A percentile compares a stretch with the other conserved stretches of the same genome.
These are phyloP conservation scores for Backusella liffmaniae DNA, from an alignment of 192 early-diverging fungal species.

Conservation along the genomic window DNA sequence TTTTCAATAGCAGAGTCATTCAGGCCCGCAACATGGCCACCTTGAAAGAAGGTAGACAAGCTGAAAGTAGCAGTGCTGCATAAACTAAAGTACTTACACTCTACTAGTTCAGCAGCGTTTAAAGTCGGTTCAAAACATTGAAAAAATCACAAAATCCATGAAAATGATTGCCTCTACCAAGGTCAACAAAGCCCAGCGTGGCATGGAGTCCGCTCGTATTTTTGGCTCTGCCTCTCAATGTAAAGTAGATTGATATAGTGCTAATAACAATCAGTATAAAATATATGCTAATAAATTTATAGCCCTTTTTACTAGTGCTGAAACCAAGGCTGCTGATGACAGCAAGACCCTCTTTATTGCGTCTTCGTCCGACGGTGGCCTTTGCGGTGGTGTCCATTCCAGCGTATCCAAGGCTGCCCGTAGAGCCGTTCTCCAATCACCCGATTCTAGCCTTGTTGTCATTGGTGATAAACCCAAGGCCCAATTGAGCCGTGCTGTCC, in stretches of 20 bases:
- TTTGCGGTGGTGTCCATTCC: constrained; percentile 98
- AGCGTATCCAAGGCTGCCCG: constrained; percentile 86
- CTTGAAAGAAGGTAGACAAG: constrained; percentile 76
- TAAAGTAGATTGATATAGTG: constrained; percentile 29
- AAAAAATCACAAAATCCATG: constrained; percentile 99
- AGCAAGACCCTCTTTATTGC: constrained; percentile 75
- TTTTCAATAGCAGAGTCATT: constrained; percentile 47
- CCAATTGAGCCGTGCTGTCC: constrained; percentile 79
- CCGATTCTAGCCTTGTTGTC: constrained; percentile 64
- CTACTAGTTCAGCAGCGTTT: constrained; percentile 83
- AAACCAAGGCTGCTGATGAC: constrained; percentile 63
- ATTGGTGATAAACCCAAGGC: constrained; percentile 93
- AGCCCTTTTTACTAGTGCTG: constrained; percentile 77
- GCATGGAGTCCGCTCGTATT: constrained; percentile 82
- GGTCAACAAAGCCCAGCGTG: constrained; percentile 85
- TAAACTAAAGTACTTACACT: neutral
- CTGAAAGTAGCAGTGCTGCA: neutral
- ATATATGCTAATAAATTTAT: neutral
- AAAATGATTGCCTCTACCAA: constrained; percentile 99
- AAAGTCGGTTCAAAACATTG: constrained; percentile 97
- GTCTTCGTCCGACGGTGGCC: constrained; percentile 94
- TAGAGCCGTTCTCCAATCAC: constrained; percentile 54
- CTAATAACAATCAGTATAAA: too few relatives aligned
- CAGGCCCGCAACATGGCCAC: constrained; percentile 94
- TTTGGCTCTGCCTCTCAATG: constrained; percentile 67